A percentile compares a stretch with the other conserved stretches of the same genome.
Evolutionary conservation across 768 basidiomycete genomes (phyloP).

Genomic region (Lyophyllum shimeji): DNA sequence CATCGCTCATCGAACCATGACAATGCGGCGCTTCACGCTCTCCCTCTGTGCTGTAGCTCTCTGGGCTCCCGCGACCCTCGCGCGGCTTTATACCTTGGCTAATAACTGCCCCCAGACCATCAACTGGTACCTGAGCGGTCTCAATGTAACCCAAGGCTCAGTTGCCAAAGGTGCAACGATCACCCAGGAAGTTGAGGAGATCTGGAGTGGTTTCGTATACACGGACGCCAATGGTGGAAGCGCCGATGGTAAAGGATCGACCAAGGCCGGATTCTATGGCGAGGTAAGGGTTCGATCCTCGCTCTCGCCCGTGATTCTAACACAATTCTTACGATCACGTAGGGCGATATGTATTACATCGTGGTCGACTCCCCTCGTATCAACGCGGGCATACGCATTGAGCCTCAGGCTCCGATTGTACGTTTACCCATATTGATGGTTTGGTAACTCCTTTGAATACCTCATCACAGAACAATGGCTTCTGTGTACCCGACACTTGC

Average conservation of each 20-base stretch:
- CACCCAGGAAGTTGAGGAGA: constrained; percentile 12
- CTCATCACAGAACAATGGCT: constrained; percentile 13
- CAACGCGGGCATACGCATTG: constrained; percentile 33
- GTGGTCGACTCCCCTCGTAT: constrained; percentile 24
- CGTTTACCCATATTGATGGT: background rate
- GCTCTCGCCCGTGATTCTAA: background rate
- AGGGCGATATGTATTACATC: constrained; percentile 30
- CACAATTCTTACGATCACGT: background rate
- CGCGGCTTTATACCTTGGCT: constrained; percentile 14
- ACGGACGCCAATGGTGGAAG: constrained; percentile 26
- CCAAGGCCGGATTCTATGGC: constrained; percentile 27
- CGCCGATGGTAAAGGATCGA: constrained; percentile 20
- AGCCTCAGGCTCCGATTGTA: constrained; percentile 21
- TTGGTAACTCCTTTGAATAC: background rate
- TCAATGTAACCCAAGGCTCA: constrained; percentile 8
- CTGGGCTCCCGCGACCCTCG: background rate
- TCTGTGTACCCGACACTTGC: constrained; percentile 20
- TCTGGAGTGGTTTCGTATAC: constrained; percentile 26
- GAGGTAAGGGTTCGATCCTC: constrained; percentile 15
- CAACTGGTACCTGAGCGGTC: constrained; percentile 6
- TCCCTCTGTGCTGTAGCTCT: background rate
- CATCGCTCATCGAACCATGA: background rate
- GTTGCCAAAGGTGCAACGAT: constrained; percentile 2
- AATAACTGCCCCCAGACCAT: constrained; percentile 13
- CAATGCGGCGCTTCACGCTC: background rate